Evolutionary conservation across 768 basidiomycete genomes (phyloP).

Genomic region (Sutorius australiensis): DNA sequence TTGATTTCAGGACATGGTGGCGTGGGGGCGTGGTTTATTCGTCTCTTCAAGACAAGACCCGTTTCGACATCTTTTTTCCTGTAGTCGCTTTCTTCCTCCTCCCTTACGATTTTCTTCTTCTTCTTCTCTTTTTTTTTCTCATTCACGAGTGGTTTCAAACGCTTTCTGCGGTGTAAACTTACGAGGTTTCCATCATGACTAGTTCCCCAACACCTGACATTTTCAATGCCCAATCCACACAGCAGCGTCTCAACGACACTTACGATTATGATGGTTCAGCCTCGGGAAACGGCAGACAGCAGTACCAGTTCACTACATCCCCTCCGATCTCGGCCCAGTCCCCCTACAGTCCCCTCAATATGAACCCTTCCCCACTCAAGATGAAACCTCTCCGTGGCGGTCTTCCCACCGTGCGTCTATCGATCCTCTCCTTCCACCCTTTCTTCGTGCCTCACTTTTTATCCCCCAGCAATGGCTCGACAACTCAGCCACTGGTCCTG

Average conservation of each 20-base stretch:
- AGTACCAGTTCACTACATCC: conserved; percentile 69
- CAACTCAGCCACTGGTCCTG: conserved; percentile 45
- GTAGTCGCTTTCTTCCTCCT: conserved; percentile 28
- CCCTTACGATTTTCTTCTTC: conserved; percentile 28
- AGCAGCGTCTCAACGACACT: conserved; percentile 82
- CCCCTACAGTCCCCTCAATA: conserved; percentile 47
- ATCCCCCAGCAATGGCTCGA: conserved; percentile 80
- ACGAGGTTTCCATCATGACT: conserved; percentile 56
- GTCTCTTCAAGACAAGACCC: conserved; percentile 14
- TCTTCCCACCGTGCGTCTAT: conserved; percentile 64
- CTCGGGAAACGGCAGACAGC: conserved; percentile 47
- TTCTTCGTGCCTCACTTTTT: conserved; percentile 24
- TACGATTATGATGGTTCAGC: conserved; percentile 75
- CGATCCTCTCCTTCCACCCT: conserved; percentile 16
- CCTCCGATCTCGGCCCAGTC: conserved; percentile 53
- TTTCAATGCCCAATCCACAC: conserved; percentile 56
- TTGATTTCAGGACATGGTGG: conserved; percentile 27
- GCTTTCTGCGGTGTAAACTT: conserved; percentile 10
- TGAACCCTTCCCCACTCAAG: conserved; percentile 72
- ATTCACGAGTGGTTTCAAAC: conserved; percentile 33
- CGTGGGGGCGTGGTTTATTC: conserved; percentile 31
- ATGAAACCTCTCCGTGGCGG: conserved; percentile 63
- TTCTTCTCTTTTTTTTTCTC: conserved; percentile 24
- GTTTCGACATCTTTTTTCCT: conserved; percentile 15
- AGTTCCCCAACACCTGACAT: conserved; percentile 75